Base-by-base conservation (phyloP, 208 protist species). In the Acanthamoeba culbertsoni region DNA sequence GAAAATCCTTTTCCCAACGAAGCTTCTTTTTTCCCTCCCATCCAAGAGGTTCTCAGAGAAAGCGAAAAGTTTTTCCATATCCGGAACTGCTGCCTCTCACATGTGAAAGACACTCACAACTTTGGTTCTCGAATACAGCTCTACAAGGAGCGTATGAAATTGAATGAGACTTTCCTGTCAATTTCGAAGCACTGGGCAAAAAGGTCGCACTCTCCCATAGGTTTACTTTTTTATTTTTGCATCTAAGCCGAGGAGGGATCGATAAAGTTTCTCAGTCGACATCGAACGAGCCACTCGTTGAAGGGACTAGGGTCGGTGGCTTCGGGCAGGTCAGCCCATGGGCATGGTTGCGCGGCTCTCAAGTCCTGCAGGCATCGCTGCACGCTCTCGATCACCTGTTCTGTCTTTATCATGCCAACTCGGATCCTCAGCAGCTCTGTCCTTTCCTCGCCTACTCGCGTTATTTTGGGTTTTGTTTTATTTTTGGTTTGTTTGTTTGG, bases 401-500 rank as follows among this genome's bases (percentile, higher is more conserved):
- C 71, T 12, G 53, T 43, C 71, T 82, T 82, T 16, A 82, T 82
- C 71, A 82, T 82, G 26, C 71, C 71, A 35, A 82, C 71, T 40
- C 71, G 37, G 37, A 82, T 82, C 43, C 16, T 51, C 71, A 82
- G 16, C 42, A 82, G 71, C 71, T 53, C 71, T 23, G 71, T 82
- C 71, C 33, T 82, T 31, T 82, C 71, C 42, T 51, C 71, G 0
- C 71, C 71, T 82, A 43, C 35, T 43, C 2, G 28, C 6, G 37
- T 55, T 18, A 55, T 55, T 18, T 23, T 55, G 12, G 18, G 8
- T 18, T 23, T 55, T 18, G 48, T 55, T 18, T 8, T 55, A 8
- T 55, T 55, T 18, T 55, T 55, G 12, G 18, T 55, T 18, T 18
- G 8, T 18, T 55, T 55, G 53, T 59, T 5, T 59, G 53, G 23